These are phyloP conservation scores for Alternaria sp. DNA, from an alignment of 2,329 filamentous ascomycete species.

Conservation along the genomic window DNA sequence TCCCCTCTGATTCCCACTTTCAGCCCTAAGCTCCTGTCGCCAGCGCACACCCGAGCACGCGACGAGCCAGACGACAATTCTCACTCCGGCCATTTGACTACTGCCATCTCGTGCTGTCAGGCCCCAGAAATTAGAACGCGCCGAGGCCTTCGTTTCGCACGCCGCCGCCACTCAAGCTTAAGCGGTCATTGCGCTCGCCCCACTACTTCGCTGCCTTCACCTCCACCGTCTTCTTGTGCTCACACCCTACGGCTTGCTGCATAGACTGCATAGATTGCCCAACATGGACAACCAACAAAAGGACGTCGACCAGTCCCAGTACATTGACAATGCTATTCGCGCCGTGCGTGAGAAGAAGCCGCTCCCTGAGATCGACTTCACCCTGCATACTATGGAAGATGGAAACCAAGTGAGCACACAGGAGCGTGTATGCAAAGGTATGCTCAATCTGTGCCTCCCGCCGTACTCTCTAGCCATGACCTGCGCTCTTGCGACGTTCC, in stretches of 20 bases:
- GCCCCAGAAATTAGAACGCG: constrained; percentile 26
- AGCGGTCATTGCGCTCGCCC: constrained; percentile 41
- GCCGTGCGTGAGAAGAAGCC: constrained; percentile 96
- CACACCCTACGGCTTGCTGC: constrained; percentile 29
- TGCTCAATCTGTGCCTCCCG: constrained; percentile 14
- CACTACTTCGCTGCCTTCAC: constrained; percentile 43
- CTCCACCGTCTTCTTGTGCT: constrained; percentile 33
- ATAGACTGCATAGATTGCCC: constrained; percentile 33
- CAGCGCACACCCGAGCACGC: constrained; percentile 41
- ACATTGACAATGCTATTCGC: constrained; percentile 85
- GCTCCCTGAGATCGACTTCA: constrained; percentile 97
- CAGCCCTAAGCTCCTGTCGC: constrained; percentile 31
- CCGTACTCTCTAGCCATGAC: constrained; percentile 7
- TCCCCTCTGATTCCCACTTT: constrained; percentile 26
- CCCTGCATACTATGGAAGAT: constrained; percentile 98
- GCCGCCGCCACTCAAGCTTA: constrained; percentile 44
- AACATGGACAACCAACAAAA: constrained; percentile 48
- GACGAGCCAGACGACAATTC: constrained; percentile 32
- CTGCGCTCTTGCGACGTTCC: constrained; percentile 2
- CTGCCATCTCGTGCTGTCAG: constrained; percentile 25
- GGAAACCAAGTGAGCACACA: constrained; percentile 91
- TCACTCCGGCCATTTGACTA: constrained; percentile 11
- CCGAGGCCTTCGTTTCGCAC: constrained; percentile 43
- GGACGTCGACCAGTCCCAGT: constrained; percentile 52
- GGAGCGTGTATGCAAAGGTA: constrained; percentile 99